A percentile compares a stretch with the other conserved stretches of the same genome.
Evolutionary conservation across 2,329 filamentous ascomycete genomes (phyloP).

Genomic region (Pezicula carpinea): DNA sequence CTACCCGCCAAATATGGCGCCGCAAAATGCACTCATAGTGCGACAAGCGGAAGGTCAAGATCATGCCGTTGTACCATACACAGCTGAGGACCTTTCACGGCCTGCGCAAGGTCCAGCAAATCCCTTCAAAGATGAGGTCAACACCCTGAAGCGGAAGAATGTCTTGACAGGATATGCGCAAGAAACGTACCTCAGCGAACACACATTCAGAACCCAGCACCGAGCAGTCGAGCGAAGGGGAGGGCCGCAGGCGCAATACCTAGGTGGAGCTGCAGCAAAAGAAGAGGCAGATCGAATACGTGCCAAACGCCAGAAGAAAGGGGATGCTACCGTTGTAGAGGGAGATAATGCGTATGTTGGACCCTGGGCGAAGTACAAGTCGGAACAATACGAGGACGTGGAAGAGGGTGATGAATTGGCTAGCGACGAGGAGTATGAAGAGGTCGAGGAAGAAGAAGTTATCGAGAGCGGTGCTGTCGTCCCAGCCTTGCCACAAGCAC

Average conservation of each 20-base stretch:
- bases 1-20: constrained; percentile 62
- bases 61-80: constrained; percentile 59
- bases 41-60: constrained; percentile 50
- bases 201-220: constrained; percentile 84
- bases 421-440: constrained; percentile 74
- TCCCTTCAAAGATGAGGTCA: constrained; percentile 64
- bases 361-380: constrained; percentile 84
- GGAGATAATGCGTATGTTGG: constrained; percentile 87
- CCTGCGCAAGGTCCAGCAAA: constrained; percentile 66
- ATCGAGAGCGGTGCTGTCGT: constrained; percentile 60
- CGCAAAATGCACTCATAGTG: constrained; percentile 58
- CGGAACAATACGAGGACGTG: constrained; percentile 69
- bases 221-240: constrained; percentile 71
- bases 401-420: constrained; percentile 69
- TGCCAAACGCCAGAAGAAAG: constrained; percentile 78
- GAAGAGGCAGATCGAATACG: constrained; percentile 64
- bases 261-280: constrained; percentile 56
- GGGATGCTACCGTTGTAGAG: constrained; percentile 77
- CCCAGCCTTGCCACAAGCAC: constrained; percentile 48
- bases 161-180: constrained; percentile 81
- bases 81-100: constrained; percentile 67
- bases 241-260: constrained; percentile 51
- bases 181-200: constrained; percentile 84
- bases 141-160: constrained; percentile 69
- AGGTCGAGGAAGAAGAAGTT: constrained; percentile 67